Evolutionary conservation across 2,329 filamentous ascomycete species (phyloP).

Genomic region (Amesomyces nigricolor): DNA sequence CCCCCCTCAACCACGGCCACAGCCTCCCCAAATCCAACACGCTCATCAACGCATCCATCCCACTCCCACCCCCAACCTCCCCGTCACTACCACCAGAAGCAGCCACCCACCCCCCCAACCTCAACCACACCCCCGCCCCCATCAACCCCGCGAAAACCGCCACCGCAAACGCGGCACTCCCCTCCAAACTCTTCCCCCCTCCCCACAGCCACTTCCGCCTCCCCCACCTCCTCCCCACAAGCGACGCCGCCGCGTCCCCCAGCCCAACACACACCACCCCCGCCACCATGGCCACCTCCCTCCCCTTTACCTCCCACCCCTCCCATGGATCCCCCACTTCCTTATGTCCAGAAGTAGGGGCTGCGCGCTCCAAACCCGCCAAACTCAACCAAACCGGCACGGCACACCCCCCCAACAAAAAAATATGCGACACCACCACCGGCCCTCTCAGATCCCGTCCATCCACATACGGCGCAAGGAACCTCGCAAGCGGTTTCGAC

Average conservation of each 20-base stretch:
- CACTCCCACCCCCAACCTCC: neutral
- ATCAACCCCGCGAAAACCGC: constrained; percentile 74
- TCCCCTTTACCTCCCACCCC: constrained; percentile 68
- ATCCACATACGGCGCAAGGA: constrained; percentile 90
- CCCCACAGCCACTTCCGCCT: constrained; percentile 93
- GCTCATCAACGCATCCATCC: constrained; percentile 16
- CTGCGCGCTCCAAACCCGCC: too few relatives aligned
- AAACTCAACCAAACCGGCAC: constrained; percentile 89
- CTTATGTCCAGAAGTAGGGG: too few relatives aligned
- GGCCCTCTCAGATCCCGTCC: constrained; percentile 88
- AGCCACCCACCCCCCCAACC: constrained; percentile 65
- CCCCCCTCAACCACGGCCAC: constrained; percentile 10
- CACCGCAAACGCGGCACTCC: constrained; percentile 70
- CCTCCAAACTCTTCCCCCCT: constrained; percentile 92
- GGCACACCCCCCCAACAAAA: constrained; percentile 88
- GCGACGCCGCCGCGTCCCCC: constrained; percentile 86
- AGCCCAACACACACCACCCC: constrained; percentile 93
- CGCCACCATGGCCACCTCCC: constrained; percentile 84
- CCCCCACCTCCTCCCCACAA: constrained; percentile 83
- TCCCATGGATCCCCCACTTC: too few relatives aligned
- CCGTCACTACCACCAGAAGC: neutral
- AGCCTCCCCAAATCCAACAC: constrained; percentile 1
- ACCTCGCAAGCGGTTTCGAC: constrained; percentile 76
- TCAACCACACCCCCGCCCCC: constrained; percentile 66
- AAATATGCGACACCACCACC: constrained; percentile 93